Base-by-base conservation (phyloP, 2,329 filamentous ascomycete genomes). In the Aspergillus brunneoviolaceus region DNA sequence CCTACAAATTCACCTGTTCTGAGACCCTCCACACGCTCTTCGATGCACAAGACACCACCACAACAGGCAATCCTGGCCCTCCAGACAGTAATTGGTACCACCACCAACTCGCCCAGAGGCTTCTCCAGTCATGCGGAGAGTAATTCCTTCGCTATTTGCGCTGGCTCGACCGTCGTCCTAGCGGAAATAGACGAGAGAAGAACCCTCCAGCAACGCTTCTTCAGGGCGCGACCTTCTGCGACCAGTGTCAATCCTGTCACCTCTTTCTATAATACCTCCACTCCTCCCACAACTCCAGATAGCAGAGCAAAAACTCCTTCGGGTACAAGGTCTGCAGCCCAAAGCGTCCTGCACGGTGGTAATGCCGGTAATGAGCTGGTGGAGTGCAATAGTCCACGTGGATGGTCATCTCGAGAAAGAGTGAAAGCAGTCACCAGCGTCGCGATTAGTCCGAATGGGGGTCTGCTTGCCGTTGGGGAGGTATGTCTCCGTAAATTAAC, bases 391-490 rank as follows among this genome's bases (percentile, higher is more conserved):
- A 78, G 72, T 47, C 87, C 85, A 55, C 91, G 88, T 73, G 91
- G 89, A 12, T 94, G 91, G 89, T 92, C 91, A 1, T 95, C 91
- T 58, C 87, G 91, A 65, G 95, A 98, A 75, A 87, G 92, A 66
- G 93, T 98, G 73, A 98, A 98, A 78, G 91, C 95, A 19, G 92
- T 93, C 2, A 96, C 93, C 5, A 96, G 93, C 70, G 85, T 99
- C 27, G 89, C 92, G 23, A 84, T 99, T 65, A 97, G 92, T 72
- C 87, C 88, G 1, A 92, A 97, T 76, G 93, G 91, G 33, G 89
- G 86, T 68, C 96, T 90, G 72, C 81, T 99, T 55, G 95, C 94
- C 9, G 90, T 98, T 3, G 95, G 95, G 69, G 95, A 99, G 80
- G 85, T 85, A 74, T 69, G 80, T 70, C 49, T 49, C 6, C 16